Conservation (phyloP, 2,329 filamentous ascomycete species). For the Aspergillus pseudoviridinutans region DNA sequence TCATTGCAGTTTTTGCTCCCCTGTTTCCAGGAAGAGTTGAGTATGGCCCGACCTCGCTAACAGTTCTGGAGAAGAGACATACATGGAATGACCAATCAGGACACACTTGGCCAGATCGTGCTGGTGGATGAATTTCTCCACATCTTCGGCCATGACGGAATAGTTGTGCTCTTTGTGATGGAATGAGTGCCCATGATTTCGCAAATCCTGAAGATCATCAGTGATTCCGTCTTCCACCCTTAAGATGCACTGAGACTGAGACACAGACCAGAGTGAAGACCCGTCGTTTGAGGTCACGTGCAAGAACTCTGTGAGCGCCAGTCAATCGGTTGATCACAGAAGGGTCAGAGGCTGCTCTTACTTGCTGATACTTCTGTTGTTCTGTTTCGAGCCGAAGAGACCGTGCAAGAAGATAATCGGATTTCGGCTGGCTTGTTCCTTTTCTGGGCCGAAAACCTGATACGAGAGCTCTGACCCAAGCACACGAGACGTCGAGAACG, state of each 20-base stretch:
- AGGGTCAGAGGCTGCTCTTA: constrained; percentile 38
- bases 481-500: constrained; percentile 30
- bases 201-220: constrained; percentile 61
- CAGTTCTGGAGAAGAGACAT: constrained; percentile 21
- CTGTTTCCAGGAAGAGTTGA: constrained; percentile 36
- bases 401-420: constrained; percentile 90
- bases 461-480: constrained; percentile 30
- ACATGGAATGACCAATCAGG: constrained; percentile 93
- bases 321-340: not conserved
- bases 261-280: constrained; percentile 72
- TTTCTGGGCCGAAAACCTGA: constrained; percentile 35
- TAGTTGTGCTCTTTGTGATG: constrained; percentile 77
- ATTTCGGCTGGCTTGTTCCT: constrained; percentile 32
- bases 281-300: constrained; percentile 72
- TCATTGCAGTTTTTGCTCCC: constrained; percentile 92
- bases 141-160: constrained; percentile 73
- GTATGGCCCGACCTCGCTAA: not conserved
- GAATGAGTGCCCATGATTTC: constrained; percentile 90
- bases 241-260: constrained; percentile 7
- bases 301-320: constrained; percentile 55
- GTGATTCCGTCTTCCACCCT: not conserved
- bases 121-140: constrained; percentile 70
- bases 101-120: constrained; percentile 68
- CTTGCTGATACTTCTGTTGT: constrained; percentile 94
- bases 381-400: constrained; percentile 91